Base-by-base conservation (phyloP, 2,329 filamentous ascomycete species). In the Cordyceps cateniannulata region DNA sequence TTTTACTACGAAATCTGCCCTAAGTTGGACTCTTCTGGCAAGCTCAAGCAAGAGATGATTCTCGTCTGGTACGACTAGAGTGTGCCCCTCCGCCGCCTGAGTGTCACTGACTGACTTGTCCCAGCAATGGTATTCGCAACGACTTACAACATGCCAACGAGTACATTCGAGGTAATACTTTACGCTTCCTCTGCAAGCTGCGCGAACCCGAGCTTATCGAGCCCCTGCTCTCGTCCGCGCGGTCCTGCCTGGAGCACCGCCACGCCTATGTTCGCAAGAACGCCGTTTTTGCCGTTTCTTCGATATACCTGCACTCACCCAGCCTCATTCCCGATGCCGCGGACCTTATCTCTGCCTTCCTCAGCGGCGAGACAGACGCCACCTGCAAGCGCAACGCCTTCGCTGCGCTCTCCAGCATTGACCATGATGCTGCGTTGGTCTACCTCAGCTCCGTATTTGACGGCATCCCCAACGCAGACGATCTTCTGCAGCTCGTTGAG, bases 1-100 rank as follows among this genome's bases (percentile, higher is more conserved):
- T 95, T 99, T 76, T 99, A 99, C 81, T 97, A 98, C 74, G 95
- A 99, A 78, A 95, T 98, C 73, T 98, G 95, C 75, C 95, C 93
- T 45, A 99, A 99, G 80, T 87, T 92, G 62, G 95, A 99, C 76
- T 82, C 87, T 59, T 87, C 82, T 72, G 95, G 95, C 71, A 99
- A 98, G 83, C 81, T 99, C 66, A 97, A 97, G 82, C 95, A 99
- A 78, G 95, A 99, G 79, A 98, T 97, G 91, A 99, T 99, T 74
- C 79, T 99, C 71, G 95, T 99, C 69, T 99, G 95, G 93, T 97
- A 68, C 51, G 72, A 62, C 32, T 32, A 12, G 38, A 22, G n/a
- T 47, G 5, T 16, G 22, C 29, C 29, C 44, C 32, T 50, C 24
- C 3, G 9, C 32, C 48, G 38, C 48, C 40, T 57, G 18, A 50